Conservation (phyloP, 768 basidiomycete genomes). For the Termitomyces sp. region DNA sequence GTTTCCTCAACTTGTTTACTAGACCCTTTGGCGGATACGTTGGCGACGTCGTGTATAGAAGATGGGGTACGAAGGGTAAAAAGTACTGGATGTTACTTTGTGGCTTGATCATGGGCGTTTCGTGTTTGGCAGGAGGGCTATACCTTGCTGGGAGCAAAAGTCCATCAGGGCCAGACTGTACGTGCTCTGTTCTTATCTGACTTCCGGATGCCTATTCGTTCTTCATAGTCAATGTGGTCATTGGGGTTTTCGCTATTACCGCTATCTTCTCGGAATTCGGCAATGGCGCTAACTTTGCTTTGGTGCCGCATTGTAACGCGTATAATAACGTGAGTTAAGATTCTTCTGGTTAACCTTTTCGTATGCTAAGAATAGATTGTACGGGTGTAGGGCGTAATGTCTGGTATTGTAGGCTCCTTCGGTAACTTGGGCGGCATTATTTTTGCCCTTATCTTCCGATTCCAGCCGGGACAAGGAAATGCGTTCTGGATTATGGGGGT, state of each 20-base stretch:
- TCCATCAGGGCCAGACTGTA: constrained; percentile 28
- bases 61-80: constrained; percentile 39
- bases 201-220: background rate
- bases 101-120: constrained; percentile 39
- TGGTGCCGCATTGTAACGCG: constrained; percentile 45
- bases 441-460: constrained; percentile 45
- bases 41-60: constrained; percentile 40
- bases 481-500: constrained; percentile 44
- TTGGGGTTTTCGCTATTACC: constrained; percentile 35
- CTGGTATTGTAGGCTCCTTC: constrained; percentile 31
- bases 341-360: background rate
- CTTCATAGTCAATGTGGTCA: constrained; percentile 26
- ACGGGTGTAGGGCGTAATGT: constrained; percentile 24
- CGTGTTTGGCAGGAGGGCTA: constrained; percentile 41
- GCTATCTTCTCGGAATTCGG: constrained; percentile 37
- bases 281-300: constrained; percentile 48
- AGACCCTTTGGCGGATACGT: constrained; percentile 46
- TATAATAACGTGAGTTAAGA: constrained; percentile 21
- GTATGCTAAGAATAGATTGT: background rate
- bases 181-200: constrained; percentile 10
- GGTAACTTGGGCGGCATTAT: constrained; percentile 41
- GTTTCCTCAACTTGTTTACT: constrained; percentile 47
- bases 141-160: constrained; percentile 25
- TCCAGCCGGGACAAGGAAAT: constrained; percentile 34
- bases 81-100: constrained; percentile 40